Conservation (phyloP, 2,329 filamentous ascomycete species). For the Zalaria obscura region DNA sequence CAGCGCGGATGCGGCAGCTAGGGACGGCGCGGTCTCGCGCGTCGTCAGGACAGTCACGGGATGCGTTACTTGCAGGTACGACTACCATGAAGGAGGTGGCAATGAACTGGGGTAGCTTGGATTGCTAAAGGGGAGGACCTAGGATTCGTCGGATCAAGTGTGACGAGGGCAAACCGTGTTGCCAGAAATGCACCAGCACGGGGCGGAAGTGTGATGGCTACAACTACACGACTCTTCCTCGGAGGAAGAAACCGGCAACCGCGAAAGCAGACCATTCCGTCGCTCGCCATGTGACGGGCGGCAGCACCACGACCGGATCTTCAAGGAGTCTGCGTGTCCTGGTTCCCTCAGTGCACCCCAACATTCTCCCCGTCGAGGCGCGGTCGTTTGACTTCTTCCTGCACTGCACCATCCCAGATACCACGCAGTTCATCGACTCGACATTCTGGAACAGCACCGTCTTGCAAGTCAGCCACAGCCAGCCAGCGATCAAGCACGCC, state of each 20-base stretch:
- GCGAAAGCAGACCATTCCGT: not conserved
- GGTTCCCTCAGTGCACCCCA: not conserved
- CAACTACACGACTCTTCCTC: conserved; percentile 4
- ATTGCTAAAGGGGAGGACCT: not conserved
- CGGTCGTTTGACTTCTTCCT: conserved; percentile 12
- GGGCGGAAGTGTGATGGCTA: conserved; percentile 46
- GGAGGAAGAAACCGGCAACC: not conserved
- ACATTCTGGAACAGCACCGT: conserved; percentile 17
- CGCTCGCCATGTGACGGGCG: not conserved
- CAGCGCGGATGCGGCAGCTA: too few species aligned
- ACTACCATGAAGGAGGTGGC: conserved; percentile 6
- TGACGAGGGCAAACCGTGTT: conserved; percentile 40
- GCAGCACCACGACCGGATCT: not conserved
- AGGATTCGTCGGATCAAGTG: conserved; percentile 45
- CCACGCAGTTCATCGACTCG: conserved; percentile 11
- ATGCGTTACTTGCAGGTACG: conserved; percentile 43
- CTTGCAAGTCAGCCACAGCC: conserved; percentile 15
- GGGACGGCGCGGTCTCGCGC: too few species aligned
- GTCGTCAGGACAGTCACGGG: conserved; percentile 19
- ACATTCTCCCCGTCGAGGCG: not conserved
- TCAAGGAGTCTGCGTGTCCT: not conserved
- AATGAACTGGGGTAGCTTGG: not conserved
- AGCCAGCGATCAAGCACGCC: conserved; percentile 17
- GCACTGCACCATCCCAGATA: conserved; percentile 8
- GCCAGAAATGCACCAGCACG: conserved; percentile 39